Conservation (phyloP, 2,329 filamentous ascomycete genomes). For the Pseudopyricularia javanii region DNA sequence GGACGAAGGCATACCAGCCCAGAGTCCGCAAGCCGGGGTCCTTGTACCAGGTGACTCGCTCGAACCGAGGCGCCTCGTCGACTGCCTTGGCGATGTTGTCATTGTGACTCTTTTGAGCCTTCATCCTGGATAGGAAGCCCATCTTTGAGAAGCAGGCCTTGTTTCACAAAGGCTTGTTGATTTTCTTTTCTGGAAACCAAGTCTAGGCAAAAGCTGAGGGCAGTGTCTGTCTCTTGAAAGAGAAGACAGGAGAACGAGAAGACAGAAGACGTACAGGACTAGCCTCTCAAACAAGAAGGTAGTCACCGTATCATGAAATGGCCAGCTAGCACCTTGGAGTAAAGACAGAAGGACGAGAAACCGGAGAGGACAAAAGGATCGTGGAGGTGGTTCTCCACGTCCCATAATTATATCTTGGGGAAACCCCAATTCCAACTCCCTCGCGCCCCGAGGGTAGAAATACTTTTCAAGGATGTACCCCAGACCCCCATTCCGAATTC, state of each 20-base stretch:
- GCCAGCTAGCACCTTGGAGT: background rate
- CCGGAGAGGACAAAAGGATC: background rate
- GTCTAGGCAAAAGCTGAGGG: background rate
- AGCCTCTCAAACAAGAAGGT: background rate
- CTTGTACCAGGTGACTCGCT: constrained; percentile 36
- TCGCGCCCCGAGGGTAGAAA: background rate
- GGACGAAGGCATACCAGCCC: constrained; percentile 37
- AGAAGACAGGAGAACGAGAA: background rate
- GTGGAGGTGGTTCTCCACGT: background rate
- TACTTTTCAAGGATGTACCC: background rate
- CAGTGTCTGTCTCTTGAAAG: background rate
- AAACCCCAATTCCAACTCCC: background rate
- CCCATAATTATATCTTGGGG: background rate
- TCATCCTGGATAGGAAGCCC: constrained; percentile 14
- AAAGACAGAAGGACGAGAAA: background rate
- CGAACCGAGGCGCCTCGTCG: constrained; percentile 35
- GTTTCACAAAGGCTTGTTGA: background rate
- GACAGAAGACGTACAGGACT: background rate
- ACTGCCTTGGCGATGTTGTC: constrained; percentile 17
- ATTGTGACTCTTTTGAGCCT: constrained; percentile 8
- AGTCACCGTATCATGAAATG: background rate
- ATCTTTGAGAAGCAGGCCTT: constrained; percentile 8
- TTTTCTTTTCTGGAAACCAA: background rate
- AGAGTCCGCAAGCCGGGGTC: constrained; percentile 43
- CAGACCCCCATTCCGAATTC: background rate